A percentile compares a stretch with the other conserved stretches of the same genome.
phyloP scores from a whole-genome alignment of 192 early-diverging fungal genomes.

The Coemansia sp. region DNA sequence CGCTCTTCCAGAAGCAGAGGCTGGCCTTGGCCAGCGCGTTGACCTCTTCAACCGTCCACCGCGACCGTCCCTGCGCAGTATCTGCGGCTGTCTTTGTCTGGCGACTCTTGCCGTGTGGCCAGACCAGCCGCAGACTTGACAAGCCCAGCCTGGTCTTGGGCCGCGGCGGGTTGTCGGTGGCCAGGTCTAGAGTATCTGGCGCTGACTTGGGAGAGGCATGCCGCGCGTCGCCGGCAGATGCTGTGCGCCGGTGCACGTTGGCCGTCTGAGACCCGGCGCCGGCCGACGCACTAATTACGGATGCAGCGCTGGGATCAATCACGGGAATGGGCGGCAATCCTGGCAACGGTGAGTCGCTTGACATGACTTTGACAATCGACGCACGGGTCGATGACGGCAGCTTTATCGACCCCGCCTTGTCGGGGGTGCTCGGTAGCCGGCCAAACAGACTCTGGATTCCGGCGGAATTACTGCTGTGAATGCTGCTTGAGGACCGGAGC shows the following conservation, averaged over 20 bases:
- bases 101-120: conserved; percentile 13
- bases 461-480: conserved; percentile 16
- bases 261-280: neutral
- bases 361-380: conserved; percentile 24
- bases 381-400: conserved; percentile 29
- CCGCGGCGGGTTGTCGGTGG: conserved; percentile 6
- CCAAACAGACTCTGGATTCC: neutral
- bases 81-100: conserved; percentile 1
- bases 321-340: conserved; percentile 30
- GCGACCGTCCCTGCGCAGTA: neutral
- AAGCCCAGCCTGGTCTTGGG: conserved; percentile 20
- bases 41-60: conserved; percentile 35
- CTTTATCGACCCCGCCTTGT: neutral
- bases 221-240: conserved; percentile 20
- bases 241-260: conserved; percentile 15
- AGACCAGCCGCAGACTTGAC: conserved; percentile 17
- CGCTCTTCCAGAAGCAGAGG: conserved; percentile 28
- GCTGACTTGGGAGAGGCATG: neutral
- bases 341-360: conserved; percentile 19
- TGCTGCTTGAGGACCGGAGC: conserved; percentile 12
- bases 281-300: neutral
- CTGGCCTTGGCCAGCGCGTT: conserved; percentile 24
- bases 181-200: neutral
- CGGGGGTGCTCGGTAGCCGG: neutral
- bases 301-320: conserved; percentile 6